phyloP scores from a whole-genome alignment of 164 flowering plant genomes.

The Taxillus chinensis region DNA sequence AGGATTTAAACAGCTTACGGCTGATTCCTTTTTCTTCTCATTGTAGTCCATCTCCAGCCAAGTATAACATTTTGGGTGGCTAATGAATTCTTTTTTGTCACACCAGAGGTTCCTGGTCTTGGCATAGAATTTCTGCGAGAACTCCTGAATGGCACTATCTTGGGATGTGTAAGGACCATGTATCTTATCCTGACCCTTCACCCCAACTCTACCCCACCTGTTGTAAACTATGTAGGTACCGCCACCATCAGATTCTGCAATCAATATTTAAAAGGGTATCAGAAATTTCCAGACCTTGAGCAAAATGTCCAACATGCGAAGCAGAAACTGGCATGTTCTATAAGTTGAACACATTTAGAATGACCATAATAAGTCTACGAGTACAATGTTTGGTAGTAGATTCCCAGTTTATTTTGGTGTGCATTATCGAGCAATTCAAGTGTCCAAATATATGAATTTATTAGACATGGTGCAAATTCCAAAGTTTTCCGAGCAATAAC shows the following conservation, averaged over 20 bases:
- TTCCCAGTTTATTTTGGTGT: background rate
- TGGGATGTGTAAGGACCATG: constrained; percentile 38
- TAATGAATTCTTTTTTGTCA: constrained; percentile 28
- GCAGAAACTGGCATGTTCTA: too few species aligned
- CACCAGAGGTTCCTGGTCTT: constrained; percentile 49
- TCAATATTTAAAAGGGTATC: background rate
- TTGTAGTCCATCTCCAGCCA: constrained; percentile 66
- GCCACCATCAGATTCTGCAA: constrained; percentile 52
- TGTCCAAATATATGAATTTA: background rate
- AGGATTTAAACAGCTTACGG: constrained; percentile 17
- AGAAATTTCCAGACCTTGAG: background rate
- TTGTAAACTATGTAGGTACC: constrained; percentile 39
- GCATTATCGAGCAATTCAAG: background rate
- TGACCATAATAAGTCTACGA: too few species aligned
- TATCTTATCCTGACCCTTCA: constrained; percentile 48
- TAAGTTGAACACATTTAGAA: too few species aligned
- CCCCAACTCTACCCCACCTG: constrained; percentile 69
- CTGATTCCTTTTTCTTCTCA: constrained; percentile 21
- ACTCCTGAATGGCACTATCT: constrained; percentile 34
- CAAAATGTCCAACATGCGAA: background rate
- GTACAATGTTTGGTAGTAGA: too few species aligned
- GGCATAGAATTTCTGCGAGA: constrained; percentile 34
- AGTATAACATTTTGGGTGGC: constrained; percentile 35
- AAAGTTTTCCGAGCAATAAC: constrained; percentile 9
- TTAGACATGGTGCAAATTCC: background rate